Evolutionary conservation across 192 early-diverging fungal genomes (phyloP), one percentile per base, ranked within the genome.

Genomic region (Umbelopsis vinacea): DNA sequence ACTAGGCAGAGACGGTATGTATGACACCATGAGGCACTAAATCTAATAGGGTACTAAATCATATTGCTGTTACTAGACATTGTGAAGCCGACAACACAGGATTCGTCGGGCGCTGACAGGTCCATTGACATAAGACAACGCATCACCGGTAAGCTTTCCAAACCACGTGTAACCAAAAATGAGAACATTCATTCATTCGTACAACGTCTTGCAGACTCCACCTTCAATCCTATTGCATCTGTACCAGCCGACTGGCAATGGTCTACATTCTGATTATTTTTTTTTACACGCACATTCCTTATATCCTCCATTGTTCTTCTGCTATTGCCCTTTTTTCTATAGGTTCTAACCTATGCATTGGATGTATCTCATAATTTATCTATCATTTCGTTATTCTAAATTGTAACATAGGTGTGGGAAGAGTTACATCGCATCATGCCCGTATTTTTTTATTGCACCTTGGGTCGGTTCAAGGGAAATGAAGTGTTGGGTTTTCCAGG

Each of bases 221-320:
- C 46, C 29, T 69, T 67, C 19, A 53, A 63, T 46, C 76, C 76
- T 43, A 69, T 72, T 23, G 33, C 71, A 0, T 71, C 69, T 29
- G 71, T 72, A 23, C 71, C 71, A 33, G 76, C 70, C 24, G 71
- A 72, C 57, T 77, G 76, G 76, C 70, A 77, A 50, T 77, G 76
- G 76, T 72, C 76, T 5, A 77, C 76, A 37, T 77, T 77, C 66
- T 77, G 48, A 72, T 29, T 6, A 2, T 21, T 66, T 33, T 43
- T 19, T 66, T 57, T 29, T 12, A 12, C 40, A 43, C 40, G 43
- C 46, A 47, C 19, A 19, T 29, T 29, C 10, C 52, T 2, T 67
- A 29, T 67, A 47, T 47, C 47, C 46, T 69, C 43, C 48, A 52
- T 69, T 69, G 26, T 69, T 50, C 47, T 53, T 48, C 48, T 47